phyloP scores from a whole-genome alignment of 2,329 filamentous ascomycete genomes.

The Alternaria tenuissima region DNA sequence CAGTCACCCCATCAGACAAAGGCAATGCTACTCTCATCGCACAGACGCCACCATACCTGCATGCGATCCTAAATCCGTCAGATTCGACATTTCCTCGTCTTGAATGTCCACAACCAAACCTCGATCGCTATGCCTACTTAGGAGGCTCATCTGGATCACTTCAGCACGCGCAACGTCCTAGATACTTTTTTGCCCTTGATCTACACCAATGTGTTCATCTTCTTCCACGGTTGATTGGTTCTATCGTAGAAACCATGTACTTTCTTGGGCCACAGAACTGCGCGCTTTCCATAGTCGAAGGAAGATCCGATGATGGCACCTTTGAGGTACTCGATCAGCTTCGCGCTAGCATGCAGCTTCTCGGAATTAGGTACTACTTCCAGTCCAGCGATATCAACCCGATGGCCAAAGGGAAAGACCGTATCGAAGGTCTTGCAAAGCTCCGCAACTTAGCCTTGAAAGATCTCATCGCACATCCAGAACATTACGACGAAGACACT shows the following conservation, averaged over 20 bases:
- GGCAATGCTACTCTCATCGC: constrained; percentile 22
- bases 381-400: constrained; percentile 57
- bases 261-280: constrained; percentile 62
- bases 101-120: constrained; percentile 27
- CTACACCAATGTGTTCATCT: constrained; percentile 57
- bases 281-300: constrained; percentile 64
- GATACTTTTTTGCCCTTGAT: constrained; percentile 62
- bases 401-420: constrained; percentile 38
- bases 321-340: constrained; percentile 59
- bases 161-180: constrained; percentile 16
- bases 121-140: constrained; percentile 29
- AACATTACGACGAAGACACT: constrained; percentile 94
- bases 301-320: constrained; percentile 64
- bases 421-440: constrained; percentile 59
- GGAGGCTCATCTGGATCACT: constrained; percentile 9
- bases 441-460: constrained; percentile 63
- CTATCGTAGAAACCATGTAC: constrained; percentile 59
- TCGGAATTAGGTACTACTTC: constrained; percentile 55
- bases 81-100: constrained; percentile 25
- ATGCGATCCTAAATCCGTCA: constrained; percentile 28
- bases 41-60: constrained; percentile 23
- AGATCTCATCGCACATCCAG: constrained; percentile 64
- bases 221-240: constrained; percentile 62
- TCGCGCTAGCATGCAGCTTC: constrained; percentile 45
- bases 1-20: constrained; percentile 13